These are phyloP conservation scores for Amanita rubescens DNA, from an alignment of 768 basidiomycete species.

Conservation along the genomic window DNA sequence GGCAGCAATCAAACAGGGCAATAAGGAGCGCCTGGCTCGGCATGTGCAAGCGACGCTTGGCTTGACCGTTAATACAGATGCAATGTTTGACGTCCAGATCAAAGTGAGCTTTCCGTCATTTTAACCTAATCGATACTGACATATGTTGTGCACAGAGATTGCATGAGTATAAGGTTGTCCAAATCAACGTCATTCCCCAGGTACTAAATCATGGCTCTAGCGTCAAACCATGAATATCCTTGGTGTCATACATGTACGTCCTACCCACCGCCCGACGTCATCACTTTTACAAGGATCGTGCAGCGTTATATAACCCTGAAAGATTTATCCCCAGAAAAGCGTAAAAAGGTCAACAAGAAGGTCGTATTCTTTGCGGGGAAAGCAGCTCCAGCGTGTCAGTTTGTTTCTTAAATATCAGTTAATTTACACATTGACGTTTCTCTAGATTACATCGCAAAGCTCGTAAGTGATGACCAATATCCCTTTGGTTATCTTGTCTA, in stretches of 20 bases:
- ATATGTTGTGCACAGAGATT: slow-evolving; percentile 47
- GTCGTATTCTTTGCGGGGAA: slow-evolving; percentile 98
- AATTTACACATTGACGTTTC: not conserved
- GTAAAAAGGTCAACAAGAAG: slow-evolving; percentile 75
- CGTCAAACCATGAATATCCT: slow-evolving; percentile 94
- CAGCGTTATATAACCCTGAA: slow-evolving; percentile 82
- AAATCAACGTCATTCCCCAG: no score
- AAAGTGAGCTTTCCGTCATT: slow-evolving; percentile 37
- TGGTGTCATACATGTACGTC: slow-evolving; percentile 73
- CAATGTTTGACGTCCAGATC: slow-evolving; percentile 90
- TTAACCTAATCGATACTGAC: not conserved
- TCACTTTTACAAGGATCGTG: not conserved
- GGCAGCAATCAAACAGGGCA: slow-evolving; percentile 79
- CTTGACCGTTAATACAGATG: slow-evolving; percentile 60
- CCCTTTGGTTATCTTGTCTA: not conserved
- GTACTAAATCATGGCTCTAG: slow-evolving; percentile 23
- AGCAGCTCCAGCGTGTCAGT: slow-evolving; percentile 86
- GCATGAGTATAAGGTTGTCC: slow-evolving; percentile 81
- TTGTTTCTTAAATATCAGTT: not conserved
- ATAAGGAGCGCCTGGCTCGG: slow-evolving; percentile 84
- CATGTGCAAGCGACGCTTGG: slow-evolving; percentile 69
- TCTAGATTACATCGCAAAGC: slow-evolving; percentile 85
- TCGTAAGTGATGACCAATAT: slow-evolving; percentile 33
- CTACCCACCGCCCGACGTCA: not conserved
- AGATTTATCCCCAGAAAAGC: slow-evolving; percentile 65